Base-by-base conservation (phyloP, 2,329 filamentous ascomycete genomes). In the Monosporascus sp. region DNA sequence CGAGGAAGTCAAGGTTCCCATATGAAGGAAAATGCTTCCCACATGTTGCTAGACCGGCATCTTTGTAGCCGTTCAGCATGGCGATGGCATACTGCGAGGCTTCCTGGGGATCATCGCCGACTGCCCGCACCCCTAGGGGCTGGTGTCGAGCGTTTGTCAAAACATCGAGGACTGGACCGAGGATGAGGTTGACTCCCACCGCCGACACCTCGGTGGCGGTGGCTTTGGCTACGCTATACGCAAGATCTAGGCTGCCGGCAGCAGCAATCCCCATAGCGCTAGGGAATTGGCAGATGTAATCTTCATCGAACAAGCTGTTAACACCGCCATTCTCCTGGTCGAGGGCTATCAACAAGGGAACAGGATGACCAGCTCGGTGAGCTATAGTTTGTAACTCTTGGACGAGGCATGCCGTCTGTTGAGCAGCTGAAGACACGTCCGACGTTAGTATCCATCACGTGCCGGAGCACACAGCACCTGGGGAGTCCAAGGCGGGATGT, bases 291-390 rank as follows among this genome's bases (percentile, higher is more conserved):
- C 91, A 91, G 61, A 97, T 93, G 68, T 92, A 94, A 65, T 94
- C 90, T 63, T 96, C 91, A 69, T 97, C 93, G 65, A 95, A 97
- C 2, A 97, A 80, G 72, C 91, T 96, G 74, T 97, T 97, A 69
- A 97, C 93, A 3, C 93, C 92, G 59, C 94, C 94, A 83, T 99
- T 97, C 70, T 99, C 94, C 69, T 99, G 94, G 67, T 97, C 94
- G 38, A 97, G 77, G 40, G 89, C 92, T 63, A 99, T 97, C 51
- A 95, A 78, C 18, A 99, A 75, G 2, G 94, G 94, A 3, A 93
- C 87, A 3, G 89, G 87, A 70, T 97, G 93, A 20, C 93, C 93
- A 55, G 93, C 88, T 71, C 95, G 82, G 66, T 90, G 89, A 38
- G 94, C 94, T 66, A 96, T 93, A 49, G 86, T 91, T 72, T 99